Evolutionary conservation across 345 rosid genomes (phyloP), one percentile per base, ranked within the genome.

Genomic region (Salix koriyanagi): DNA sequence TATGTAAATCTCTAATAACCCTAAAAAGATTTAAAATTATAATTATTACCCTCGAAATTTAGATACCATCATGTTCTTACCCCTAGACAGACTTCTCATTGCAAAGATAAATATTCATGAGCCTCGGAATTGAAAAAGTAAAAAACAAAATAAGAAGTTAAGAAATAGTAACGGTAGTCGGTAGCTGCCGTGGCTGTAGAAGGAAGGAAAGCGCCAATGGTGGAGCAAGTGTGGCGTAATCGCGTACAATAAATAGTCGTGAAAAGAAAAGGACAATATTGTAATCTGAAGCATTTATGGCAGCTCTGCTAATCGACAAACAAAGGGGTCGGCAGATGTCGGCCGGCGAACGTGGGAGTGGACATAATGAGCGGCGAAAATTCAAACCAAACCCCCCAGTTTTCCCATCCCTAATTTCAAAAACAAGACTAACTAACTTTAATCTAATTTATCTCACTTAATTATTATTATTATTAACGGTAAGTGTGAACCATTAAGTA

Each of bases 271-370:
- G 92, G 91, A 70, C 77, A 83, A 44, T 34, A 42, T 18, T 1
- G 91, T 81, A 76, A 85, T 81, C 84, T 64, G 28, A 2, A 5
- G 32, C 39, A 73, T 77, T 73, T 44, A 69, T 76, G 80, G 70
- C 84, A 72, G 79, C 78, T 84, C 86, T 54, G 75, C 77, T 80
- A 65, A 62, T 85, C 83, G 92, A 89, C 91, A 90, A 80, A 76
- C 60, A 66, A 61, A 78, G 88, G 79, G 85, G 91, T 82, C 94
- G 90, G 91, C 92, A 83, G 84, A 6, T 83, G 92, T 89, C 92
- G 92, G 90, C 90, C 90, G 89, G 80, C 75, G 75, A 78, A 74
- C 68, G 67, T 79, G 81, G 85, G 83, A 84, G 85, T 70, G 76
- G 64, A 10, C 64, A 79, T 32, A 66, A 77, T 61, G 3, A 80